Base-by-base conservation (phyloP, 1,139 yeast species). In the Magnusiomyces magnusii region DNA sequence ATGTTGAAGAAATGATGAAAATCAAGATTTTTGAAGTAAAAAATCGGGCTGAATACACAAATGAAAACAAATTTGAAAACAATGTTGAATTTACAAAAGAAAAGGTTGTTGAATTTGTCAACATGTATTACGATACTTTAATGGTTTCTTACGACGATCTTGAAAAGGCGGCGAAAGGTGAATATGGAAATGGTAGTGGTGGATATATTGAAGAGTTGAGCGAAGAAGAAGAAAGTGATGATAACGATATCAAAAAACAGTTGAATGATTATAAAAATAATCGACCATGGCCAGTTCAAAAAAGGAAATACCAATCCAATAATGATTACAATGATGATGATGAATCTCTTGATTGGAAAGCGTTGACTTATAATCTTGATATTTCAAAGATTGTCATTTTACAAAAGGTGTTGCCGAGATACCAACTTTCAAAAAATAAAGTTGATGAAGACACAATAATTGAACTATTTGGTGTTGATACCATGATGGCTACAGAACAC, bases 401-500 rank as follows among this genome's bases (percentile, higher is more conserved):
- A 19, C 44, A 31, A 9, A 50, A 34, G 53, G 23, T 27, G 42
- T 50, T 50, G 53, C 53, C 23, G 24, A 21, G 13, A 21, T 50
- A 17, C 19, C 19, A 9, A 19, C 7, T 15, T 47, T 7, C 9
- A 7, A n/a, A n/a, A n/a, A n/a, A n/a, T n/a, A n/a, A n/a, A n/a
- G n/a, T n/a, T n/a, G n/a, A n/a, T n/a, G n/a, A n/a, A n/a, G n/a
- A n/a, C n/a, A n/a, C n/a, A n/a, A n/a, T n/a, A n/a, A 23, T 23
- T 10, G 53, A 34, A 24, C 5, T 50, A 23, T 50, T 17, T 28
- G 9, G 10, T 23, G 54, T 23, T 13, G 54, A 51, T 24, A 31
- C 54, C 15, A 51, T 51, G 54, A 51, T 51, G 47, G 47, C 54
- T 5, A 51, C 54, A 10, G 21, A 31, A 3, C 13, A n/a, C 5